A percentile compares a stretch with the other conserved stretches of the same genome.
Evolutionary conservation across 1,284 basidiomycete species (phyloP).

Genomic region (Boletus hoseneyae): DNA sequence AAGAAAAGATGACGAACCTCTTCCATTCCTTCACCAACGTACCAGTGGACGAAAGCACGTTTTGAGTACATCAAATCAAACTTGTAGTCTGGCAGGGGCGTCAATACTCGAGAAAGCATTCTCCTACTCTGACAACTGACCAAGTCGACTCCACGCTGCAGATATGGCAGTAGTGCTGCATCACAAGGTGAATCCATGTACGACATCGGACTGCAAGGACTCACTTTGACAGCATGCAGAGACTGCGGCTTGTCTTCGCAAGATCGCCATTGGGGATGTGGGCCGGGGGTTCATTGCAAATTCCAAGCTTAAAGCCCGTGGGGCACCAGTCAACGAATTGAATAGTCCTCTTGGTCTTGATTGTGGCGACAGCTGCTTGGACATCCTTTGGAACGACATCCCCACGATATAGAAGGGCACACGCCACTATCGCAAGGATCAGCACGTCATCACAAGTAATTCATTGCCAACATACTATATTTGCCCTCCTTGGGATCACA

Average conservation of each 20-base stretch:
- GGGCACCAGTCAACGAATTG: conserved; percentile 99
- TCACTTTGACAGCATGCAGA: conserved; percentile 94
- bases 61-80: conserved; percentile 98
- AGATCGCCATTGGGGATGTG: conserved; percentile 93
- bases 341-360: conserved; percentile 97
- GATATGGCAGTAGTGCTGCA: conserved; percentile 90
- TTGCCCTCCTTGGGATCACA: conserved; percentile 95
- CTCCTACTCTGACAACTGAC: conserved; percentile 33
- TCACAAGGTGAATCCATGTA: conserved; percentile 9
- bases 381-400: conserved; percentile 98
- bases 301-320: conserved; percentile 95
- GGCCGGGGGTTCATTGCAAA: conserved; percentile 95
- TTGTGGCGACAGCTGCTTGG: conserved; percentile 88
- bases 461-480: conserved; percentile 70
- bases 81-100: conserved; percentile 74
- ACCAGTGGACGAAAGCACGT: conserved; percentile 97
- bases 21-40: conserved; percentile 99
- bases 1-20: conserved; percentile 46
- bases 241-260: conserved; percentile 89
- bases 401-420: conserved; percentile 88
- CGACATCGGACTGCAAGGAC: conserved; percentile 14
- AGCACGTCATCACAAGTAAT: neutral
- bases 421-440: conserved; percentile 60
- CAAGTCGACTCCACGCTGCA: conserved; percentile 90
- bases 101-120: conserved; percentile 12